Evolutionary conservation across 306 rosid species (phyloP).

Genomic region (Malus fusca): DNA sequence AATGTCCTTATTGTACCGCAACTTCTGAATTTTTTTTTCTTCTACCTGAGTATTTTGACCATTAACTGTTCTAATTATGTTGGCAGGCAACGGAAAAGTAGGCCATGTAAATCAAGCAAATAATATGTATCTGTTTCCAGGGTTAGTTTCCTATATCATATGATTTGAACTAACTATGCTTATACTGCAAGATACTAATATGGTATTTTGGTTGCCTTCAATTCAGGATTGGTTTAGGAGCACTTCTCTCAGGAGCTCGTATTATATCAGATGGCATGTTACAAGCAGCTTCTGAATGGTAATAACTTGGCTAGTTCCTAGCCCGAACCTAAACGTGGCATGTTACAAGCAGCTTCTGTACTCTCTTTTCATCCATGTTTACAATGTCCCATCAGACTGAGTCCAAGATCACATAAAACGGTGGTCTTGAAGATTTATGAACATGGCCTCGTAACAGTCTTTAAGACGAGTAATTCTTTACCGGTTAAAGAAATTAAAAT

Average conservation of each 20-base stretch:
- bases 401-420: too few species aligned
- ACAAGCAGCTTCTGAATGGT: slow-evolving; percentile 98
- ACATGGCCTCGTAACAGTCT: neutral
- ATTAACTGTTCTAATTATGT: neutral
- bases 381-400: neutral
- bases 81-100: slow-evolving; percentile 71
- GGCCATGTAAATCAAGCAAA: slow-evolving; percentile 99
- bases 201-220: slow-evolving; percentile 16
- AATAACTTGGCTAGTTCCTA: slow-evolving; percentile 6
- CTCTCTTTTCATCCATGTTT: neutral
- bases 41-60: slow-evolving; percentile 10
- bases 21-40: neutral
- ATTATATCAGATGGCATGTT: slow-evolving; percentile 90
- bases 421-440: too few species aligned
- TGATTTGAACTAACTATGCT: neutral
- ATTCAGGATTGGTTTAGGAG: slow-evolving; percentile 92
- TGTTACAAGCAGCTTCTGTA: neutral
- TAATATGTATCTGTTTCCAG: slow-evolving; percentile 98
- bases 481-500: neutral
- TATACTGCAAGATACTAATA: neutral
- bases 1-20: slow-evolving; percentile 12
- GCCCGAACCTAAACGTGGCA: neutral
- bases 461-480: neutral
- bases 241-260: slow-evolving; percentile 86
- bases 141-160: slow-evolving; percentile 43